Evolutionary conservation across 305 asterid species (phyloP), one percentile per base, ranked within the genome.

Genomic region (Salvia sclarea): DNA sequence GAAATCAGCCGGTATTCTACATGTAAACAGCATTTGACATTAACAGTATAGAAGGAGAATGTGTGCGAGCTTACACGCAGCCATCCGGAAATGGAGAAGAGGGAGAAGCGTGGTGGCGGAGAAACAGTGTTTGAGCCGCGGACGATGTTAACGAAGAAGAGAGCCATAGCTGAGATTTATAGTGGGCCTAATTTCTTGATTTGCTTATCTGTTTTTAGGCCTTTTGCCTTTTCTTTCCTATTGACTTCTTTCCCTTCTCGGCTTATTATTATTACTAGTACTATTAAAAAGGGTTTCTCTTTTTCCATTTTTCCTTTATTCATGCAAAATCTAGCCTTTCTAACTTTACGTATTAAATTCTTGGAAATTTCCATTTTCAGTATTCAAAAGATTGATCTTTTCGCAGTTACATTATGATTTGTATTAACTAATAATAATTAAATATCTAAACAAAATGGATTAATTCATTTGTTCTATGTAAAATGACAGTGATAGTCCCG

Each of bases 11-110:
- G 5, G 66, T 11, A 54, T 13, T 8, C 2, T 5, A 60, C 21
- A 45, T 8, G 35, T 11, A 21, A 31, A 64, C 17, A 60, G 50
- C 64, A 52, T 14, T 62, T 3, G 14, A 41, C 10, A 30, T 31
- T 9, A 56, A 52, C 33, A 44, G 41, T 35, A 24, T 11, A 20
- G 43, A 9, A 38, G n/a, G 49, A 18, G 69, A 70, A 61, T 21
- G 66, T 8, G 66, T 30, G 69, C 22, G 72, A 69, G 68, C 77
- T 76, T 76, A 82, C 94, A 80, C 58, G 94, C 84, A 77, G 96
- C 91, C 96, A 86, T 88, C 47, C 62, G 45, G 31, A 56, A 52
- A 56, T 40, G 64, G 52, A 35, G 75, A 53, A 57, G 75, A 44
- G 58, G 37, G 57, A 49, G 14, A 35, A 30, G 10, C n/a, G 53